Evolutionary conservation across 2,329 filamentous ascomycete genomes (phyloP).

Genomic region (Cryphonectria nitschkei): DNA sequence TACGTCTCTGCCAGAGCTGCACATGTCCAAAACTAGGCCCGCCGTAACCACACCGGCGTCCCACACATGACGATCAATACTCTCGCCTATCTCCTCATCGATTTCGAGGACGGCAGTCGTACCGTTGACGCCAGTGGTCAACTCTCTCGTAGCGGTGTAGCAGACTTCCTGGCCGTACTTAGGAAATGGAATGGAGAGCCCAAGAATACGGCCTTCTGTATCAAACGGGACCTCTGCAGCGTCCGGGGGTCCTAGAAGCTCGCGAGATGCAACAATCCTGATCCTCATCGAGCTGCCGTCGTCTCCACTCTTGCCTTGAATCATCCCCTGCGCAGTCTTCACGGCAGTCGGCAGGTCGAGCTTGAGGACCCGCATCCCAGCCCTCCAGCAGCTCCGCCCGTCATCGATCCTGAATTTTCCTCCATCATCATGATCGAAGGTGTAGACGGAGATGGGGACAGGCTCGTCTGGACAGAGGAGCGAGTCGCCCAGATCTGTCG

Average conservation of each 20-base stretch:
- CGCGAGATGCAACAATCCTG: slow-evolving; percentile 33
- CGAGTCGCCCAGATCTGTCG: slow-evolving; percentile 61
- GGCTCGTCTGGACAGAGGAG: slow-evolving; percentile 52
- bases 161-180: slow-evolving; percentile 12
- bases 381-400: slow-evolving; percentile 34
- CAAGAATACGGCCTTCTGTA: slow-evolving; percentile 46
- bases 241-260: slow-evolving; percentile 21
- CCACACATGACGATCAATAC: slow-evolving; percentile 64
- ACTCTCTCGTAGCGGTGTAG: slow-evolving; percentile 38
- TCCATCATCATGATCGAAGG: not conserved
- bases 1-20: not conserved
- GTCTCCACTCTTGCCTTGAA: not conserved
- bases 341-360: slow-evolving; percentile 37
- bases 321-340: not conserved
- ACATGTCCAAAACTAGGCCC: slow-evolving; percentile 34
- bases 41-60: slow-evolving; percentile 57
- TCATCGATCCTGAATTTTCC: not conserved
- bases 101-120: slow-evolving; percentile 34
- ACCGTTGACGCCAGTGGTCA: slow-evolving; percentile 41
- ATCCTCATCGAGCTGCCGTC: slow-evolving; percentile 30
- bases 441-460: slow-evolving; percentile 44
- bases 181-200: slow-evolving; percentile 45
- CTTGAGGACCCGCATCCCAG: slow-evolving; percentile 44
- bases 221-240: slow-evolving; percentile 34
- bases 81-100: slow-evolving; percentile 62